Evolutionary conservation across 2,329 filamentous ascomycete species (phyloP).

Genomic region (Cladophialophora yegresii): DNA sequence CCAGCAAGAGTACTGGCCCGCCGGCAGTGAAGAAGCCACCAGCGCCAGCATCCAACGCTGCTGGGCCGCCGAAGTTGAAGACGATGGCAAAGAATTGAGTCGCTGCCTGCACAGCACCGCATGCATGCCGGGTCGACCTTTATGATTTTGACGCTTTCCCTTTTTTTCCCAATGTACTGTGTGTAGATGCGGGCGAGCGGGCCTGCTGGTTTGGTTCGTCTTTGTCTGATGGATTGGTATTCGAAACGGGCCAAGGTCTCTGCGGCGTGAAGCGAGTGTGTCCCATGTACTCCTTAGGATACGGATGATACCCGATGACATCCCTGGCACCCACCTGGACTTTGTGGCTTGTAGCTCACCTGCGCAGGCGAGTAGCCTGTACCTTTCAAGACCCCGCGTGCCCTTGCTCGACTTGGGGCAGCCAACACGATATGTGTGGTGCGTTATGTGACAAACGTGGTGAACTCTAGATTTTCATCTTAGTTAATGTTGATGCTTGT

Average conservation of each 20-base stretch:
- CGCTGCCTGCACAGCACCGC: too few species aligned
- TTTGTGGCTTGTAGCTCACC: neutral
- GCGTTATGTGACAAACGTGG: neutral
- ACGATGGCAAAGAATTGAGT: neutral
- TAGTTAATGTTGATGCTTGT: neutral
- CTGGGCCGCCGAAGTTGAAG: conserved; percentile 7
- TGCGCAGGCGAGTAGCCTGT: too few species aligned
- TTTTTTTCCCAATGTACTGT: neutral
- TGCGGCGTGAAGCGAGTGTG: neutral
- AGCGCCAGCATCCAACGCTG: neutral
- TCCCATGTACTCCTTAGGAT: neutral
- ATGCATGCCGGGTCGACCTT: neutral
- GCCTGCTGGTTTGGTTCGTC: neutral
- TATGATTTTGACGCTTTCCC: neutral
- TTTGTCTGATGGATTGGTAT: neutral
- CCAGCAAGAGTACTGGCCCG: neutral
- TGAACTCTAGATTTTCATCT: neutral
- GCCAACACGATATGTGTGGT: neutral
- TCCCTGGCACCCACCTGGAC: neutral
- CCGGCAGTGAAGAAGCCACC: neutral
- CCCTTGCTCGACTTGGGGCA: neutral
- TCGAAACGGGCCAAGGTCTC: neutral
- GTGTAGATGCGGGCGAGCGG: neutral
- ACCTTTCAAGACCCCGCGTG: too few species aligned
- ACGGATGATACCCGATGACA: neutral